phyloP scores from a whole-genome alignment of 1,284 basidiomycete genomes.

The Boletus austroedulis region DNA sequence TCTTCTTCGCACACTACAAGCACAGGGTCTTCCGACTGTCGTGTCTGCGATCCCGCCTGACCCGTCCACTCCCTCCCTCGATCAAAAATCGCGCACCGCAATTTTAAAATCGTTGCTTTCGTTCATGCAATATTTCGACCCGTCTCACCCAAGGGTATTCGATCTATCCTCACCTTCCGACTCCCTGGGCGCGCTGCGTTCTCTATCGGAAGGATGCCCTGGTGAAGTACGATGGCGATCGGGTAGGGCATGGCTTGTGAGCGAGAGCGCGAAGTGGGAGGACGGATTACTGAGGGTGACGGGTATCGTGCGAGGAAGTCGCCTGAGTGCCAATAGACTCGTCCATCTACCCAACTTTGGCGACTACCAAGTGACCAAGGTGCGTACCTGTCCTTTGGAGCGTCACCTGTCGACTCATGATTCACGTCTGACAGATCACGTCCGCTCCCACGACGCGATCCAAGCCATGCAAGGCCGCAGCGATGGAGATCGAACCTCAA shows the following conservation, averaged over 20 bases:
- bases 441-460: conserved; percentile 53
- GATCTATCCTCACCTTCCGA: conserved; percentile 66
- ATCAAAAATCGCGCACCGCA: conserved; percentile 60
- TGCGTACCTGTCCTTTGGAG: conserved; percentile 38
- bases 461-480: conserved; percentile 36
- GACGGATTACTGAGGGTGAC: conserved; percentile 65
- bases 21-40: conserved; percentile 76
- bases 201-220: conserved; percentile 79
- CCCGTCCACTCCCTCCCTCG: conserved; percentile 43
- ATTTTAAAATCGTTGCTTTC: conserved; percentile 85
- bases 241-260: conserved; percentile 76
- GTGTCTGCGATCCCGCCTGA: conserved; percentile 58
- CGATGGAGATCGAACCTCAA: conserved; percentile 64
- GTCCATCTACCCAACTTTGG: conserved; percentile 88
- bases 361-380: conserved; percentile 84
- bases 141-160: conserved; percentile 68
- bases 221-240: conserved; percentile 79
- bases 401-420: neutral
- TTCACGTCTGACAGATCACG: conserved; percentile 48
- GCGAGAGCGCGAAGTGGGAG: conserved; percentile 55
- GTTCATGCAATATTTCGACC: conserved; percentile 94
- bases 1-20: conserved; percentile 82
- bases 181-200: conserved; percentile 65
- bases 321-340: conserved; percentile 81
- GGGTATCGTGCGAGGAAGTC: conserved; percentile 80